These are phyloP conservation scores for Cicer yamashitae DNA, from an alignment of 306 rosid species.

Conservation along the genomic window DNA sequence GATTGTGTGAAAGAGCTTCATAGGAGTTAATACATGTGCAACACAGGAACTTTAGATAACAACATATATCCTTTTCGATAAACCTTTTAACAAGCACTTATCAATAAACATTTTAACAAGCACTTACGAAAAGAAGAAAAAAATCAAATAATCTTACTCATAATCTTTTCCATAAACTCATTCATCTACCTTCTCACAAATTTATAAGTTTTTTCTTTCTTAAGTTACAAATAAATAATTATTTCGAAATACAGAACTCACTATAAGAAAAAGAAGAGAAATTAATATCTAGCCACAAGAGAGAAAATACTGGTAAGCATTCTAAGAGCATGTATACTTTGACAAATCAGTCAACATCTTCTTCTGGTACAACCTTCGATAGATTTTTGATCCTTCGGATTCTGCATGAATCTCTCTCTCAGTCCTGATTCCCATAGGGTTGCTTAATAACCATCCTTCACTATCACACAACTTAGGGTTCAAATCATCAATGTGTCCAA, in stretches of 20 bases:
- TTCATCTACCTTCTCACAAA: background rate
- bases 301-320: conserved; percentile 7
- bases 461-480: conserved; percentile 57
- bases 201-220: background rate
- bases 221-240: background rate
- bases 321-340: conserved; percentile 1
- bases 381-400: conserved; percentile 72
- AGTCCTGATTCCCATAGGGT: conserved; percentile 84
- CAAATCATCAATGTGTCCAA: conserved; percentile 54
- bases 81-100: no score
- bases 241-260: background rate
- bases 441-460: conserved; percentile 85
- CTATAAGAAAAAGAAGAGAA: background rate
- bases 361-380: conserved; percentile 77
- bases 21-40: no score
- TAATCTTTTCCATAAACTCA: background rate
- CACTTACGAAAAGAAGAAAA: background rate
- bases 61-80: no score
- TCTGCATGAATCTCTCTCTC: conserved; percentile 97
- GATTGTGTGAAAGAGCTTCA: no score
- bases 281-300: background rate
- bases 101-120: background rate
- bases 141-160: background rate
- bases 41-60: no score
- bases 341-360: conserved; percentile 48